Percentiles rank a stretch among this genome's conserved stretches.
Evolutionary conservation across 2,329 filamentous ascomycete genomes (phyloP).

Genomic region (Claviceps capensis): DNA sequence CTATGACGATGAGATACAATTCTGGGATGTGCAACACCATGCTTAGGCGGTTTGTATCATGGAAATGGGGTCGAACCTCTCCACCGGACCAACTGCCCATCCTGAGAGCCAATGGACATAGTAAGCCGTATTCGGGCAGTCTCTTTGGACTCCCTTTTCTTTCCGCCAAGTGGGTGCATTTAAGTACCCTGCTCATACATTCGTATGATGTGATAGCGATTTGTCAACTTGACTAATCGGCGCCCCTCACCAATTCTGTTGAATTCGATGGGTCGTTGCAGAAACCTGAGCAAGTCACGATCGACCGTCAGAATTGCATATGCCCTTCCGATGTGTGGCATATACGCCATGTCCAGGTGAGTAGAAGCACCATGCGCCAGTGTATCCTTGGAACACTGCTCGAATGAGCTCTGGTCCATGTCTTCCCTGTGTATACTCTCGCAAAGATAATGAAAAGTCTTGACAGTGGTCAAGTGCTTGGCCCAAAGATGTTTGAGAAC

Average conservation of each 20-base stretch:
- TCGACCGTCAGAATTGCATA: conserved; percentile 8
- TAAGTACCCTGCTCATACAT: conserved; percentile 35
- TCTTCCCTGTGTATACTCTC: too few species aligned
- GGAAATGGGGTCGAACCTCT: conserved; percentile 14
- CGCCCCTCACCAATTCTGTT: conserved; percentile 5
- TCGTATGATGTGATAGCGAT: conserved; percentile 27
- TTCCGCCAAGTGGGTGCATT: conserved; percentile 22
- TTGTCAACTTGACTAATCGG: conserved; percentile 3
- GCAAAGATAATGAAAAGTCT: too few species aligned
- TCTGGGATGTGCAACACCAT: conserved; percentile 54
- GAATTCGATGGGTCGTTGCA: conserved; percentile 9
- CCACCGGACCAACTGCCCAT: conserved; percentile 13
- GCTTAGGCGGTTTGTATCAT: conserved; percentile 31
- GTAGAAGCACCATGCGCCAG: background rate
- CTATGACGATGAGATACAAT: conserved; percentile 53
- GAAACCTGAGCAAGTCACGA: conserved; percentile 10
- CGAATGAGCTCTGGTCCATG: too few species aligned
- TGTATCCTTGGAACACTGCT: background rate
- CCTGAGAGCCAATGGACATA: conserved; percentile 18
- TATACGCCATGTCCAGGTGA: conserved; percentile 20
- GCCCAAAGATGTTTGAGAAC: background rate
- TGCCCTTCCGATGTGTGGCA: conserved; percentile 18
- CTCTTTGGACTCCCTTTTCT: conserved; percentile 9
- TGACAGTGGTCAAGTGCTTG: too few species aligned
- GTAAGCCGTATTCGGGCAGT: conserved; percentile 15